Base-by-base conservation (phyloP, 495 filamentous ascomycete species). In the Podospora anserina region DNA sequence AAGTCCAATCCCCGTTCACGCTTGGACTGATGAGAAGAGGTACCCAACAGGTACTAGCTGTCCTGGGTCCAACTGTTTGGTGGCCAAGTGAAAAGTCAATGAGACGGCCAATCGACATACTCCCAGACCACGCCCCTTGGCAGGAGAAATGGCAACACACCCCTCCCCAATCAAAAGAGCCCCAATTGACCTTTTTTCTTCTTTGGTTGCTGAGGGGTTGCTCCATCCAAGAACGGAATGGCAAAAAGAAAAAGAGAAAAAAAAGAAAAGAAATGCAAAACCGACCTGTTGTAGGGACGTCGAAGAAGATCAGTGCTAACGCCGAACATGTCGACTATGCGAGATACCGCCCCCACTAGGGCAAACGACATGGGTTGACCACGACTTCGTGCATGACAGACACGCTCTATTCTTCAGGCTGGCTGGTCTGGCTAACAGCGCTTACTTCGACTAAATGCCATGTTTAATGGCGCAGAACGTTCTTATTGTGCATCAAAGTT, bases 311-410 rank as follows among this genome's bases (percentile, higher is more conserved):
- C 55, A 58, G 7, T 58, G 55, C n/a, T 58, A 58, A 20, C 55
- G 55, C 56, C 72, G 54, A 69, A 65, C 49, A 62, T 34, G 44
- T 58, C 23, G 63, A 66, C 71, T 68, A 70, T 68, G 68, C 66
- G 68, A 71, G 68, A 18, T 71, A 70, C 77, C 39, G 39, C 2
- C 7, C 7, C 72, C 77, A 81, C 74, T 72, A 73, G 78, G 75
- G 74, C 72, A 71, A 71, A 70, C 64, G 71, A 70, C 70, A 68
- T 69, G 70, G 69, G 71, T 49, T 49, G 70, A 76, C 78, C 79
- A 82, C 79, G 79, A 80, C 78, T 75, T 75, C 79, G 77, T 82
- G 81, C 81, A 82, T 80, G 73, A 70, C 70, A 61, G 73, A 70
- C 70, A 61, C 28, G 27, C 59, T 4, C 20, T 3, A 27, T 26